These are phyloP conservation scores for Phalaenopsis aphrodite DNA, from an alignment of 106 monocot genomes.

Conservation along the genomic window DNA sequence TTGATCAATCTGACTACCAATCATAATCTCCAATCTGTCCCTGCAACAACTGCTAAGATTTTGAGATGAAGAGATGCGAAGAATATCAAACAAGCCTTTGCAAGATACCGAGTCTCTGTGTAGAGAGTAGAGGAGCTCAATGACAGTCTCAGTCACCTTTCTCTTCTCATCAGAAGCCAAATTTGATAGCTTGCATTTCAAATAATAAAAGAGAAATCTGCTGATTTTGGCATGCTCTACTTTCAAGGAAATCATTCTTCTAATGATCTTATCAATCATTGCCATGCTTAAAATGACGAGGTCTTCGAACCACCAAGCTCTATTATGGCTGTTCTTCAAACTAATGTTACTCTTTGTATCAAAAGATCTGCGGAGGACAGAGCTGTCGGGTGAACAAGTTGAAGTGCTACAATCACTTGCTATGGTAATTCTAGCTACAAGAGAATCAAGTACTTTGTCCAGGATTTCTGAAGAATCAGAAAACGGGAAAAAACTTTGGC, in stretches of 20 bases:
- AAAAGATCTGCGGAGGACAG: conserved; percentile 59
- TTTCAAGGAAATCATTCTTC: conserved; percentile 35
- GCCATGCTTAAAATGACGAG: conserved; percentile 24
- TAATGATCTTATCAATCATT: conserved; percentile 23
- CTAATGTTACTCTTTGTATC: conserved; percentile 42
- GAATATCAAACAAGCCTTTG: conserved; percentile 64
- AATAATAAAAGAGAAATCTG: conserved; percentile 71
- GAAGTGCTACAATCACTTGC: conserved; percentile 42
- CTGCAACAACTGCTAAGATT: conserved; percentile 25
- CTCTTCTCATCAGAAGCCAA: conserved; percentile 36
- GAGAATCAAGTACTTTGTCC: conserved; percentile 46
- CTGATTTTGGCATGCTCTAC: conserved; percentile 37
- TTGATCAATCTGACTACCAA: conserved; percentile 57
- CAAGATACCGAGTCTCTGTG: conserved; percentile 48
- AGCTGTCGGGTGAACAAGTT: conserved; percentile 67
- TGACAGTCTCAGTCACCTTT: conserved; percentile 27
- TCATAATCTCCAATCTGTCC: conserved; percentile 58
- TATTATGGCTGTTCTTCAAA: conserved; percentile 13
- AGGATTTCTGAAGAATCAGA: conserved; percentile 23
- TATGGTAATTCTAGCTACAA: conserved; percentile 42
- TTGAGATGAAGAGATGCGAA: conserved; percentile 36
- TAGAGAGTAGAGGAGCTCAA: conserved; percentile 49
- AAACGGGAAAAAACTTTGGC: conserved; percentile 27
- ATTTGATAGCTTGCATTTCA: conserved; percentile 35
- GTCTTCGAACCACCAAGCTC: conserved; percentile 92